Percentiles rank a stretch among this genome's conserved stretches.
phyloP scores from a whole-genome alignment of 257 asterid species.

The Fraxinus pennsylvanica region DNA sequence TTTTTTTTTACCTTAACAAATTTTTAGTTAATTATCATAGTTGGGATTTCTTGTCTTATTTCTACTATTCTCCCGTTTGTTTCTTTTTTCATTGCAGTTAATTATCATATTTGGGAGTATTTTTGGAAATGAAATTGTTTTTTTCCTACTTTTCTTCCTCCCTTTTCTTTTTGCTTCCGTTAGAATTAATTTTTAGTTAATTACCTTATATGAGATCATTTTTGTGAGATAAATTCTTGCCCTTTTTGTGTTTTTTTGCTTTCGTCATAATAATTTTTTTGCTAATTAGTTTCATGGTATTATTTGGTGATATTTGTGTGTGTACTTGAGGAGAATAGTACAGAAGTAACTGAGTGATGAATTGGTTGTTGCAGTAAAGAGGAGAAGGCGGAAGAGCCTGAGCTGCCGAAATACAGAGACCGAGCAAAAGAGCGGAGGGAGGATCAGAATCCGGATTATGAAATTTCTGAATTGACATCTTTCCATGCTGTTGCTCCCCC shows the following conservation, averaged over 20 bases:
- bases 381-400: slow-evolving; percentile 88
- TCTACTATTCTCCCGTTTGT: no score
- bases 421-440: slow-evolving; percentile 95
- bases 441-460: slow-evolving; percentile 96
- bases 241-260: no score
- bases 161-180: no score
- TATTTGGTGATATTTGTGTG: neutral
- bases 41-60: no score
- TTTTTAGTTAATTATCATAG: neutral
- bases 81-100: no score
- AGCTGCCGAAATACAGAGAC: slow-evolving; percentile 82
- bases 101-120: no score
- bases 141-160: no score
- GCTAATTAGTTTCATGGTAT: no score
- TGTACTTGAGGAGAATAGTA: neutral
- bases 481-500: slow-evolving; percentile 99
- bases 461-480: slow-evolving; percentile 72
- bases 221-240: neutral
- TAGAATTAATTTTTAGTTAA: no score
- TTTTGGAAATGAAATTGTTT: no score
- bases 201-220: neutral
- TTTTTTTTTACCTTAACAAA: no score
- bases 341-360: slow-evolving; percentile 19
- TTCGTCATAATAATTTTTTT: no score
- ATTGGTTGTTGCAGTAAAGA: slow-evolving; percentile 54